Conservation (phyloP, 345 rosid genomes). For the Arabidopsis thaliana region TAIR10.1 NC_003075.7:12856001-12856500, state of each 20-base stretch:
- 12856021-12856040: slow-evolving; percentile 75
- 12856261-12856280: neutral
- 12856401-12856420: slow-evolving; percentile 5
- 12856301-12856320: slow-evolving; percentile 48
- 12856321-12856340: slow-evolving; percentile 40
- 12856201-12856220: neutral
- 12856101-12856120: neutral
- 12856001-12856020: slow-evolving; percentile 74
- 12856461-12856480: slow-evolving; percentile 23
- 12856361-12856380: slow-evolving; percentile 7
- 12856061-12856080: slow-evolving; percentile 46
- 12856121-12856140: slow-evolving; percentile 2
- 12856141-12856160: slow-evolving; percentile 75
- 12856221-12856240: neutral
- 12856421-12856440: slow-evolving; percentile 16
- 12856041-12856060: slow-evolving; percentile 61
- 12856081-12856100: neutral
- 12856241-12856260: neutral
- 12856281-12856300: slow-evolving; percentile 8
- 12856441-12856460: neutral
- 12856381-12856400: slow-evolving; percentile 15
- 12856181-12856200: slow-evolving; percentile 55
- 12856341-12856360: slow-evolving; percentile 31
- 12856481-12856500: slow-evolving; percentile 39
- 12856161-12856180: slow-evolving; percentile 64